Percentiles rank a stretch among this genome's conserved stretches.
phyloP scores from a whole-genome alignment of 371 early-diverging fungal genomes.

The Dinochytrium kinnereticum region DNA sequence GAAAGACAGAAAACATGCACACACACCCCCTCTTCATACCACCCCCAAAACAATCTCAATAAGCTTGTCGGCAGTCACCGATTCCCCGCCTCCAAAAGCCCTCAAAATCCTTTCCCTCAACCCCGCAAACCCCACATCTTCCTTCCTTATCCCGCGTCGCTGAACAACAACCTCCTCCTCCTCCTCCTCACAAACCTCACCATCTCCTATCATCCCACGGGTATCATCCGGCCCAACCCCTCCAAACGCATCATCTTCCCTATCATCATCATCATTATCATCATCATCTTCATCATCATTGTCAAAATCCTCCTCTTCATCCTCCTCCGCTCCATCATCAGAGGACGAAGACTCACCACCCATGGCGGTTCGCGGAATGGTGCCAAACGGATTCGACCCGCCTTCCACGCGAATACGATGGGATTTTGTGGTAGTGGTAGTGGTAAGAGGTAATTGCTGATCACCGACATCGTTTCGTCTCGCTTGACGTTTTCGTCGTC shows the following conservation, averaged over 20 bases:
- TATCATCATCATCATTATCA: too few relatives aligned
- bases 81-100: neutral
- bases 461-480: neutral
- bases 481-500: neutral
- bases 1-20: too few relatives aligned
- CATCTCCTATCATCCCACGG: too few relatives aligned
- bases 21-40: too few relatives aligned
- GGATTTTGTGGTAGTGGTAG: neutral
- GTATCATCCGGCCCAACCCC: too few relatives aligned
- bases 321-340: neutral
- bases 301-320: neutral
- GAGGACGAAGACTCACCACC: neutral
- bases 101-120: neutral
- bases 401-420: neutral
- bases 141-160: neutral
- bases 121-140: neutral
- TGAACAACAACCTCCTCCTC: neutral
- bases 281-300: too few relatives aligned
- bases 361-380: neutral
- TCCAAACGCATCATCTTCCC: too few relatives aligned
- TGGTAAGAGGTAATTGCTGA: neutral
- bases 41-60: neutral
- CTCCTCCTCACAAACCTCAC: neutral
- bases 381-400: constrained; percentile 9
- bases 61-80: neutral